Evolutionary conservation across 164 flowering plant species (phyloP).

Genomic region (Magnolia sinica): DNA sequence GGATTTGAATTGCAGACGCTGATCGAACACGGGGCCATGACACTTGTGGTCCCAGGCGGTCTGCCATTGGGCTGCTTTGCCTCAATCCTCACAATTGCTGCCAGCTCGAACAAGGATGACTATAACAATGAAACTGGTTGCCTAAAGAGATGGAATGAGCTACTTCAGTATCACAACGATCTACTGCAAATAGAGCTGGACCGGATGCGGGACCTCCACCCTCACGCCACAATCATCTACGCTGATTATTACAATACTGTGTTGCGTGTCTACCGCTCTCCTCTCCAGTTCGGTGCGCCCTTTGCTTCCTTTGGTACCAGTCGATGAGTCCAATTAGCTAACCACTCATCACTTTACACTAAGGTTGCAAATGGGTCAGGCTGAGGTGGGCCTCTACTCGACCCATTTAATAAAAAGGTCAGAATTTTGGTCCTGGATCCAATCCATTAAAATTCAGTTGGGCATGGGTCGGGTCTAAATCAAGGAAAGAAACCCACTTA

Average conservation of each 20-base stretch:
- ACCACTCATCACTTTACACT: too few species aligned
- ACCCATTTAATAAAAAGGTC: too few species aligned
- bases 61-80: slow-evolving; percentile 53
- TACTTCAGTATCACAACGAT: slow-evolving; percentile 42
- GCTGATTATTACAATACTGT: slow-evolving; percentile 54
- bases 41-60: slow-evolving; percentile 49
- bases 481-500: too few species aligned
- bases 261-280: slow-evolving; percentile 25
- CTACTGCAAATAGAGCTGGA: slow-evolving; percentile 33
- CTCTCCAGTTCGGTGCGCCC: slow-evolving; percentile 33
- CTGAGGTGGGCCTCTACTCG: too few species aligned
- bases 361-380: too few species aligned
- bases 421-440: too few species aligned
- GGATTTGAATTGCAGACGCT: slow-evolving; percentile 21
- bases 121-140: slow-evolving; percentile 43
- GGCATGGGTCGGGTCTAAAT: too few species aligned
- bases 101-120: slow-evolving; percentile 22
- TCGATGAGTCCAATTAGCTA: too few species aligned
- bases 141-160: slow-evolving; percentile 36
- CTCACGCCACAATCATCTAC: slow-evolving; percentile 44
- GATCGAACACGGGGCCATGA: slow-evolving; percentile 53
- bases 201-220: slow-evolving; percentile 32
- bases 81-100: slow-evolving; percentile 32
- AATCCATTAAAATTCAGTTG: too few species aligned
- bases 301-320: neutral